Conservation (phyloP, 495 filamentous ascomycete species). For the Aspergillus ellipticus region DNA sequence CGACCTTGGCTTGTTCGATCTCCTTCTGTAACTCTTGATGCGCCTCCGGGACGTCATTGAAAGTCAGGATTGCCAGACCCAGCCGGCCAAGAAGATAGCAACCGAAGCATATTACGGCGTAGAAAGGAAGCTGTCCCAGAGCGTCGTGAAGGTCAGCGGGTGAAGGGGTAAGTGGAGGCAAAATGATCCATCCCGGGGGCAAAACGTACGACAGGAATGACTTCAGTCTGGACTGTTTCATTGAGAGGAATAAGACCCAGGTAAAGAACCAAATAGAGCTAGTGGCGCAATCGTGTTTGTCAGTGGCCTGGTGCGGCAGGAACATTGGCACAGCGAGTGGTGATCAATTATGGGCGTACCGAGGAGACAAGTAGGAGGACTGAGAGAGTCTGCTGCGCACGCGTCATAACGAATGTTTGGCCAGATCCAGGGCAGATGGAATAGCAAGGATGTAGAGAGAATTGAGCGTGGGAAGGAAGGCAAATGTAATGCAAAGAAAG, state of each 20-base stretch:
- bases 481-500: too few relatives aligned
- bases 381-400: conserved; percentile 89
- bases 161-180: not conserved
- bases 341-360: conserved; percentile 48
- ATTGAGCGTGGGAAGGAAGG: too few relatives aligned
- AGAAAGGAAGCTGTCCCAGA: conserved; percentile 74
- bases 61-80: conserved; percentile 87
- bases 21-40: conserved; percentile 81
- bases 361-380: conserved; percentile 82
- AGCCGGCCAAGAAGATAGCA: conserved; percentile 90
- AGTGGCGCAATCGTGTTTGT: not conserved
- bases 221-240: conserved; percentile 51
- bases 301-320: not conserved
- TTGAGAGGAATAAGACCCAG: conserved; percentile 83
- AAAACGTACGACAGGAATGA: conserved; percentile 50
- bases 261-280: conserved; percentile 73
- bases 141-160: not conserved
- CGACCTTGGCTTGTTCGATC: conserved; percentile 48
- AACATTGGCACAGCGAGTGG: not conserved
- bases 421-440: not conserved
- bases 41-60: conserved; percentile 92
- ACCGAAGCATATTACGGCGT: conserved; percentile 86
- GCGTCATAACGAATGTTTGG: conserved; percentile 65
- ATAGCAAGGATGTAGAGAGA: not conserved
- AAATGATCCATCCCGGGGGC: too few relatives aligned